phyloP scores from a whole-genome alignment of 2,329 filamentous ascomycete genomes.

The Monosporascus sp. region DNA sequence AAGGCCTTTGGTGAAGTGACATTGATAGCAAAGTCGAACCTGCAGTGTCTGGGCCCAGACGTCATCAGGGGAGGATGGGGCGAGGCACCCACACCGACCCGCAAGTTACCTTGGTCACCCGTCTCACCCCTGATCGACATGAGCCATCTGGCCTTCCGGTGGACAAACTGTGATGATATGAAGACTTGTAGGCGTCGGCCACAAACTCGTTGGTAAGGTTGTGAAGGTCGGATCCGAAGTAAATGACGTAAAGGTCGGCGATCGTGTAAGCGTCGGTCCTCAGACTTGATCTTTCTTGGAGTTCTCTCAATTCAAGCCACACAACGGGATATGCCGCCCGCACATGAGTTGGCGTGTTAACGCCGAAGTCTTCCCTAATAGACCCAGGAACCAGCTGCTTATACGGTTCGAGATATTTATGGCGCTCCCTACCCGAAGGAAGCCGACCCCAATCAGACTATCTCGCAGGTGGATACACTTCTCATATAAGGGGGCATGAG shows the following conservation, averaged over 20 bases:
- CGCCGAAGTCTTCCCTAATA: too few species aligned
- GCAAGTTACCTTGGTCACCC: constrained; percentile 9
- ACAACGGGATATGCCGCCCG: constrained; percentile 43
- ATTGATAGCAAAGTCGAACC: constrained; percentile 64
- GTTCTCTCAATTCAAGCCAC: constrained; percentile 40
- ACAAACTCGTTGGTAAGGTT: constrained; percentile 54
- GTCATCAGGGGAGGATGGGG: constrained; percentile 33
- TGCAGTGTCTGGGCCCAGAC: constrained; percentile 56
- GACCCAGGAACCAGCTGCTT: too few species aligned
- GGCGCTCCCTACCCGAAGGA: constrained; percentile 53
- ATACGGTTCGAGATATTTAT: constrained; percentile 44
- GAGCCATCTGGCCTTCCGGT: not conserved
- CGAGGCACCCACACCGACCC: constrained; percentile 34
- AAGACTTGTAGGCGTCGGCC: constrained; percentile 37
- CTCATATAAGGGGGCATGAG: constrained; percentile 44
- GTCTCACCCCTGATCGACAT: too few species aligned
- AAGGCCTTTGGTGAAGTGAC: constrained; percentile 45
- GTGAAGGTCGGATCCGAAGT: constrained; percentile 34
- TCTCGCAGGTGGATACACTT: constrained; percentile 58
- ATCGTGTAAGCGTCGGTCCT: constrained; percentile 60
- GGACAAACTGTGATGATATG: not conserved
- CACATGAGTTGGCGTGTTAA: constrained; percentile 32
- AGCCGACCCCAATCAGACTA: constrained; percentile 47
- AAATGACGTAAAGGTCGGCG: constrained; percentile 51
- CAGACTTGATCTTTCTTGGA: constrained; percentile 54